Conservation (phyloP, 2,329 filamentous ascomycete genomes). For the Xylariaceae sp. region DNA sequence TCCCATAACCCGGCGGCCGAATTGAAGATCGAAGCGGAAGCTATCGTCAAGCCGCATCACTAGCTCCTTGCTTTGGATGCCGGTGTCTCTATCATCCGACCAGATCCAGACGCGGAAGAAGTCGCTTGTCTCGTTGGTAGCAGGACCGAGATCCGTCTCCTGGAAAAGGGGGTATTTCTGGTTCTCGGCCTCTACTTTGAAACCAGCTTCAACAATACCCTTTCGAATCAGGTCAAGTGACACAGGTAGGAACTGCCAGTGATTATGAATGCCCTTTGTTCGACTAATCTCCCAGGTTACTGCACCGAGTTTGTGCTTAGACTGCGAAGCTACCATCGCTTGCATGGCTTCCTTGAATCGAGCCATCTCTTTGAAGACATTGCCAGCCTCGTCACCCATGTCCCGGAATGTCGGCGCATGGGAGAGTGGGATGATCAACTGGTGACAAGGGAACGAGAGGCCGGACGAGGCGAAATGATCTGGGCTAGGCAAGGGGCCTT, state of each 20-base stretch:
- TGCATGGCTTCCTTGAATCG: constrained; percentile 80
- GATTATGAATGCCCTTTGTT: constrained; percentile 79
- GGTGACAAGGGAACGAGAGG: constrained; percentile 80
- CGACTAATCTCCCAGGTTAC: constrained; percentile 95
- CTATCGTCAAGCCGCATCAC: constrained; percentile 75
- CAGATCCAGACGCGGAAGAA: constrained; percentile 87
- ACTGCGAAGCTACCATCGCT: constrained; percentile 71
- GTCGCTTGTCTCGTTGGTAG: constrained; percentile 61
- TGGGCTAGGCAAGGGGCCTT: constrained; percentile 80
- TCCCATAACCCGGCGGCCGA: constrained; percentile 84
- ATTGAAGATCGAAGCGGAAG: constrained; percentile 87
- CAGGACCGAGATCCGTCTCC: constrained; percentile 56
- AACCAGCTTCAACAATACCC: constrained; percentile 84
- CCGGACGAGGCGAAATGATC: constrained; percentile 69
- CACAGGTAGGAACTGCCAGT: constrained; percentile 92
- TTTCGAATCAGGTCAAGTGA: constrained; percentile 70
- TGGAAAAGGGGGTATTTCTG: constrained; percentile 60
- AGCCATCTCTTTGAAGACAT: constrained; percentile 80
- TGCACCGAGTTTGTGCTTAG: constrained; percentile 70
- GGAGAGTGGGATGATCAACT: constrained; percentile 87
- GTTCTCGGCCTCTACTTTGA: constrained; percentile 88
- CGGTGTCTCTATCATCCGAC: constrained; percentile 62
- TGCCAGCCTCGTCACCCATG: constrained; percentile 67
- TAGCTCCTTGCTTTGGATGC: constrained; percentile 70
- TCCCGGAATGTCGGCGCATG: constrained; percentile 78